These are phyloP conservation scores for Linnemannia hyalina DNA, from an alignment of 192 early-diverging fungal genomes.

Conservation along the genomic window DNA sequence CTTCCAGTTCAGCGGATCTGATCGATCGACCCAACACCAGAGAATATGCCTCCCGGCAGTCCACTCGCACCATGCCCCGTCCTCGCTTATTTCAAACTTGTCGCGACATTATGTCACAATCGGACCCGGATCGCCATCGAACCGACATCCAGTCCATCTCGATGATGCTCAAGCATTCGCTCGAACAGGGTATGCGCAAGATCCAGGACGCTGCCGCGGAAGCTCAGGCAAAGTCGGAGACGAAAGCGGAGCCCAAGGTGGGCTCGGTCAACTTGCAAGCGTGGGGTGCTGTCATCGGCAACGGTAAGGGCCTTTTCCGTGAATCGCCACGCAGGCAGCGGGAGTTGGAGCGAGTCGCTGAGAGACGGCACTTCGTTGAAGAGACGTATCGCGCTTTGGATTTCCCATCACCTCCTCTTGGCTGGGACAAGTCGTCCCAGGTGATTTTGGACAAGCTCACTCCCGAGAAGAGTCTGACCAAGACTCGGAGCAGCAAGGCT, in stretches of 20 bases:
- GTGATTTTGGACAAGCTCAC: slow-evolving; percentile 19
- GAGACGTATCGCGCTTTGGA: slow-evolving; percentile 24
- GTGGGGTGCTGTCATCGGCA: slow-evolving; percentile 38
- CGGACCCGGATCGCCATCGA: neutral
- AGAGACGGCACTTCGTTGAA: slow-evolving; percentile 28
- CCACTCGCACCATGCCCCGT: slow-evolving; percentile 13
- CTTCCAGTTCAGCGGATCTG: neutral
- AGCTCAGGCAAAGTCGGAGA: neutral
- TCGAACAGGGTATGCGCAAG: slow-evolving; percentile 32
- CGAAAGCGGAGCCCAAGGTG: neutral
- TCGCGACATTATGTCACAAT: slow-evolving; percentile 33
- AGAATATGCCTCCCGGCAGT: neutral
- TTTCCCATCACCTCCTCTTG: slow-evolving; percentile 22
- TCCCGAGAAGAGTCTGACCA: neutral
- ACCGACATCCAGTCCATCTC: slow-evolving; percentile 16
- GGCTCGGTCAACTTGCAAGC: slow-evolving; percentile 11
- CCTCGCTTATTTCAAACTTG: slow-evolving; percentile 34
- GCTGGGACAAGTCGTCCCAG: slow-evolving; percentile 35
- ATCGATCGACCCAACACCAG: neutral
- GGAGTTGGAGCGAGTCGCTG: slow-evolving; percentile 13
- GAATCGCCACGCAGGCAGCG: slow-evolving; percentile 24
- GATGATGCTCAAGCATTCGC: slow-evolving; percentile 29
- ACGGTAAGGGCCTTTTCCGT: slow-evolving; percentile 38
- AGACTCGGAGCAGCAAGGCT: neutral
- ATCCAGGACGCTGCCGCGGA: neutral